phyloP scores from a whole-genome alignment of 2,329 filamentous ascomycete genomes.

The Drechslerella coelobrocha region DNA sequence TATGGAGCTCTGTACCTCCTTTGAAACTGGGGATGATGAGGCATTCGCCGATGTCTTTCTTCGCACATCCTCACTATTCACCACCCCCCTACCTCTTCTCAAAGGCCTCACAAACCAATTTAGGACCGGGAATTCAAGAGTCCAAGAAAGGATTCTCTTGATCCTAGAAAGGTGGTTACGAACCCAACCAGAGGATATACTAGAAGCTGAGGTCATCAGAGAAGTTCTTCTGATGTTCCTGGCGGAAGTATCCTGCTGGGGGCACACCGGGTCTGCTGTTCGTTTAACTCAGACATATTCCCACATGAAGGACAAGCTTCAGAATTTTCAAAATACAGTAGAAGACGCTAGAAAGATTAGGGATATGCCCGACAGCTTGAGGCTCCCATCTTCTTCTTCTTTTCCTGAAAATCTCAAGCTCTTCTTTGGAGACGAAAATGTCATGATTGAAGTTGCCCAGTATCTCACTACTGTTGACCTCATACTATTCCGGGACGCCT shows the following conservation, averaged over 20 bases:
- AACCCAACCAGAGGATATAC: slow-evolving; percentile 43
- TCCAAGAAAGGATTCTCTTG: slow-evolving; percentile 38
- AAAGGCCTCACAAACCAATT: slow-evolving; percentile 31
- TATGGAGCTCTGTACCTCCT: slow-evolving; percentile 44
- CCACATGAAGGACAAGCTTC: slow-evolving; percentile 39
- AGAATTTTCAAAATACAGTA: slow-evolving; percentile 16
- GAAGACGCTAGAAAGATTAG: slow-evolving; percentile 19
- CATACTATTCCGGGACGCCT: slow-evolving; percentile 43
- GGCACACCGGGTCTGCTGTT: slow-evolving; percentile 21
- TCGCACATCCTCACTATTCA: slow-evolving; percentile 26
- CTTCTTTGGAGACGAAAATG: slow-evolving; percentile 42
- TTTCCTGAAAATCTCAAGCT: slow-evolving; percentile 45
- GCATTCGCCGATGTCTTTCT: slow-evolving; percentile 37
- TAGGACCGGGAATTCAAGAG: slow-evolving; percentile 24
- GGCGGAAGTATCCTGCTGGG: slow-evolving; percentile 39
- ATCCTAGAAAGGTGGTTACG: slow-evolving; percentile 38
- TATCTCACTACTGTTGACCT: slow-evolving; percentile 49
- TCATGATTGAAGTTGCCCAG: slow-evolving; percentile 40
- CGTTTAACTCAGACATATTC: slow-evolving; percentile 41
- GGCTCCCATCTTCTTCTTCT: slow-evolving; percentile 2
- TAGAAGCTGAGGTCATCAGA: slow-evolving; percentile 29
- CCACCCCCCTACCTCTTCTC: slow-evolving; percentile 23
- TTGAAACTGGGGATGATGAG: slow-evolving; percentile 45
- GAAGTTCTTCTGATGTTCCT: slow-evolving; percentile 46
- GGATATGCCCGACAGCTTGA: slow-evolving; percentile 1